Base-by-base conservation (phyloP, 345 rosid genomes). In the Cochlearia excelsa region DNA sequence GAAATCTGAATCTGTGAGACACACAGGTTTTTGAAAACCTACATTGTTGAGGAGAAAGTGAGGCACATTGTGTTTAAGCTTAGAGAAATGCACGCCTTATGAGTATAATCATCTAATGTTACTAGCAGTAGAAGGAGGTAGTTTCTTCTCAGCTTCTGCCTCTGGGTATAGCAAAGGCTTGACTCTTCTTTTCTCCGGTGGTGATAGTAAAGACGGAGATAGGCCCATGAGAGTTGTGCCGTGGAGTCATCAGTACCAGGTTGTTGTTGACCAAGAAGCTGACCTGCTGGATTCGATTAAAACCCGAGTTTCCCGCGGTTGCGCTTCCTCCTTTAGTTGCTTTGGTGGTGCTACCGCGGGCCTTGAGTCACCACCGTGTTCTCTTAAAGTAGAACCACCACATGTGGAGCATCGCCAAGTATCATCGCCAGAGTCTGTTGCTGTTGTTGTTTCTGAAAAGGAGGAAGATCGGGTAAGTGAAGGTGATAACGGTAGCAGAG, bases 81-180 rank as follows among this genome's bases (percentile, higher is more conserved):
- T 23, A 48, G 34, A 16, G 23, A 16, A 16, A 69, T 79, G 77
- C 72, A 72, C 72, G 71, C 61, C 63, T 76, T 82, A 85, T 93
- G 97, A 83, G 72, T 74, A 77, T 16, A 78, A 78, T 80, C 23
- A 64, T 9, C 88, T 75, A 81, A 93, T 93, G 99, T 85, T 93
- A 85, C 78, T 89, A 63, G 88, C 92, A 75, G 92, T 82, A 66
- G 95, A 89, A 89, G 97, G 97, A 83, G 95, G 99, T 68, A 88
- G 94, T 46, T 89, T 93, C 76, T 93, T 93, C 88, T 89, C 94
- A 80, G 79, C 97, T 75, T 88, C 96, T 3, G 88, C 92, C 44
- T 86, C 91, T 61, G 95, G 99, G 79, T 85, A 83, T 85, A 89
- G 90, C 54, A 87, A 83, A 69, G 94, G 95, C 30, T 59, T 93